Evolutionary conservation across 2,329 filamentous ascomycete genomes (phyloP).

Genomic region (Hymenoscyphus occultus): DNA sequence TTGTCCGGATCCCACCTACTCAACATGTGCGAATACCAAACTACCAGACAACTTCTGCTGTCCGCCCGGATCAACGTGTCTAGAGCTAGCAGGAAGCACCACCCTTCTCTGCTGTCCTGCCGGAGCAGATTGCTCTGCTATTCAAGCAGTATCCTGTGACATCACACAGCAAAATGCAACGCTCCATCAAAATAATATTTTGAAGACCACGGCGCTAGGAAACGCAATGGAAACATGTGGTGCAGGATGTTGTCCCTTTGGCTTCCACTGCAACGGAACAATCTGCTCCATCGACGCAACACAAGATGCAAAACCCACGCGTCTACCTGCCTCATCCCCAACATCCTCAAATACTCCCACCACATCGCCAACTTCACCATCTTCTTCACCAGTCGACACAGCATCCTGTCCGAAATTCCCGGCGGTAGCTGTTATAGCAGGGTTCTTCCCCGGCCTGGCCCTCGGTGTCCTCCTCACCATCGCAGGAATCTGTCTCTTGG

Average conservation of each 20-base stretch:
- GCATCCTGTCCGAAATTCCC: constrained; percentile 30
- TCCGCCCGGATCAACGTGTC: constrained; percentile 50
- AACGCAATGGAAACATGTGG: constrained; percentile 57
- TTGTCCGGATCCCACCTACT: constrained; percentile 50
- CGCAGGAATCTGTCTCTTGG: constrained; percentile 40
- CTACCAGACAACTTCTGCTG: constrained; percentile 70
- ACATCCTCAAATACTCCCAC: constrained; percentile 20
- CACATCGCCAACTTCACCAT: constrained; percentile 25
- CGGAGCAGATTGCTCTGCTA: constrained; percentile 54
- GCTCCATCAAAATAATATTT: constrained; percentile 52
- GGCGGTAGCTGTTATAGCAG: constrained; percentile 26
- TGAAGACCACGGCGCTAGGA: constrained; percentile 65
- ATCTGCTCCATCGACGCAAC: constrained; percentile 53
- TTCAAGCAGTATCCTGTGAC: constrained; percentile 65
- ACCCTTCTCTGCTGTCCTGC: constrained; percentile 70
- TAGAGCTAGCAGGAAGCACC: constrained; percentile 59
- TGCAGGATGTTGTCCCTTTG: constrained; percentile 65
- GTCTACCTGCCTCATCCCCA: constrained; percentile 22
- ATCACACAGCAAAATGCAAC: constrained; percentile 57
- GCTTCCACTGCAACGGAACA: constrained; percentile 56
- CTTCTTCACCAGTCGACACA: constrained; percentile 26
- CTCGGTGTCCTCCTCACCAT: constrained; percentile 46
- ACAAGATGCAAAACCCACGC: constrained; percentile 39
- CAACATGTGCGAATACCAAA: constrained; percentile 48
- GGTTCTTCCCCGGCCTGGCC: constrained; percentile 44